Evolutionary conservation across 768 basidiomycete genomes (phyloP), one percentile per base, ranked within the genome.

Genomic region (Mrakia blollopis): DNA sequence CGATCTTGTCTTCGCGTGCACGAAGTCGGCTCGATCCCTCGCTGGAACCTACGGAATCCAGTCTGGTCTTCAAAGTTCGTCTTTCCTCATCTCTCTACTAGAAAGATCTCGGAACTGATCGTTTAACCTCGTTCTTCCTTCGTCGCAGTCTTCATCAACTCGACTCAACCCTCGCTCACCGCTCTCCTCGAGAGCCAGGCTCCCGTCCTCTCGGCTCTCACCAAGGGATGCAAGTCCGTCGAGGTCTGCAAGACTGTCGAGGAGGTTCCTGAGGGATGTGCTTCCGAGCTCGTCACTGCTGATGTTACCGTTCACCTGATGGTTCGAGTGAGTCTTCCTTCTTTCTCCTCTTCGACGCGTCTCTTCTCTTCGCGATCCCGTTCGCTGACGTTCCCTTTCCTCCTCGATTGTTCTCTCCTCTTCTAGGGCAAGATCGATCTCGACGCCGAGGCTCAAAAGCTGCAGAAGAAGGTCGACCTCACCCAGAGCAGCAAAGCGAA

Each of bases 1-100:
- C 81, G 92, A 94, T 82, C 86, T 92, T 63, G 90, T 94, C 30
- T 92, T 96, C 83, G 86, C 87, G 47, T 89, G 89, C 2, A 86
- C 97, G 82, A 91, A 89, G 82, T 85, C 91, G 6, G 90, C 91
- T 13, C 90, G 96, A 39, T 94, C 92, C 6, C 85, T 97, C 54
- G 91, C 94, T 25, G 92, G 92, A 4, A 90, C 91, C 8, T 98
- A 97, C 84, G 93, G 91, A 83, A 84, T 99, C 60, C 93, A 92
- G 81, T 89, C 85, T 60, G 91, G 94, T 80, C 90, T 95, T 28
- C 92, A 94, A 82, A 85, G 92, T 92, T 80, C 35, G 67, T 69
- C 68, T 18, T 47, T 7, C 25, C 61, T 25, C 16, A 37, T 52
- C 2, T 30, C 21, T 39, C 63, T 35, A 37, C 39, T 21, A 2